Conservation (phyloP, 805 yeast species). For the Candida sakaeoensis region DNA sequence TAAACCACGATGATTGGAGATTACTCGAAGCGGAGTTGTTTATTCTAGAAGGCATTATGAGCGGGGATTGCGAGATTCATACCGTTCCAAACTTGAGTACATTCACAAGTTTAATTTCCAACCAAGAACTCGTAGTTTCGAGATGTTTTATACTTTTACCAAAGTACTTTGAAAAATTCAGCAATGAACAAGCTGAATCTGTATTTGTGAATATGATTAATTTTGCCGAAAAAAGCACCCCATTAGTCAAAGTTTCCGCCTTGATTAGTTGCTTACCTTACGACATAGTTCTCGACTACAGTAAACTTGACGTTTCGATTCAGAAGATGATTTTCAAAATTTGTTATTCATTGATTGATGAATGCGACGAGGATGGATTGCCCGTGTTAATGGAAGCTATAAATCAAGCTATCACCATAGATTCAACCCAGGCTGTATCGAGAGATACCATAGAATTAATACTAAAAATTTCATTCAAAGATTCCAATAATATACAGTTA, state of each 20-base stretch:
- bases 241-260: conserved; percentile 26
- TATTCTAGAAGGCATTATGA: conserved; percentile 39
- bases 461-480: conserved; percentile 63
- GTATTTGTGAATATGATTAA: conserved; percentile 24
- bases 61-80: conserved; percentile 30
- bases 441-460: conserved; percentile 51
- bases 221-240: conserved; percentile 16
- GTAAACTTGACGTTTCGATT: conserved; percentile 11
- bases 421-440: conserved; percentile 22
- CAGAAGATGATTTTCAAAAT: conserved; percentile 37
- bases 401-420: conserved; percentile 48
- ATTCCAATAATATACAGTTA: conserved; percentile 70
- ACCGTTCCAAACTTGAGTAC: conserved; percentile 8
- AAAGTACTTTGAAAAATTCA: conserved; percentile 51
- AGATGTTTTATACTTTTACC: conserved; percentile 55
- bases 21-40: conserved; percentile 39
- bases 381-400: conserved; percentile 69
- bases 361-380: conserved; percentile 77
- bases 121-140: conserved; percentile 37
- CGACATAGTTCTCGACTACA: conserved; percentile 24
- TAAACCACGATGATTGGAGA: conserved; percentile 21
- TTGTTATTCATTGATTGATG: conserved; percentile 46
- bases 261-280: conserved; percentile 55
- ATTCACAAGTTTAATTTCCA: conserved; percentile 12
- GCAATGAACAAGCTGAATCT: conserved; percentile 22